Evolutionary conservation across 371 early-diverging fungal species (phyloP), one percentile per base, ranked within the genome.

Genomic region (Mucor plumbeus): DNA sequence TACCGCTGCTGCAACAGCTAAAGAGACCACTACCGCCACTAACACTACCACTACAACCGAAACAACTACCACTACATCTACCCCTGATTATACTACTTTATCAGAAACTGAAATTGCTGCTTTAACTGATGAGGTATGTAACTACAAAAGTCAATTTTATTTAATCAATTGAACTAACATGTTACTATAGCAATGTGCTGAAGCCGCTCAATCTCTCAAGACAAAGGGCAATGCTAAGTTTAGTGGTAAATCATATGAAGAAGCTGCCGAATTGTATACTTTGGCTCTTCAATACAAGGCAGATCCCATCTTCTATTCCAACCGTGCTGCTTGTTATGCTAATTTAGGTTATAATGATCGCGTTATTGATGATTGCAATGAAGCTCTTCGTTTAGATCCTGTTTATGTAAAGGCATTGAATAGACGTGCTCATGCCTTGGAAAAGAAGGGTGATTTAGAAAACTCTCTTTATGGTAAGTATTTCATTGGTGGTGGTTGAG

Each of bases 311-410:
- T 97, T 89, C 69, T 97, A 86, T 81, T 90, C 94, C 68, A 98
- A 98, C 87, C 91, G 98, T 50, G 98, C 97, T 13, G 98, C 96
- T 13, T 96, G 95, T 78, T 92, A 90, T 70, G 88, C 90, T 6
- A 88, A 91, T 63, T 75, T 90, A 54, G 89, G 88, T 39, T 72
- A 91, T 63, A 85, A 90, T 64, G 90, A 88, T 14, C 83, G 88
- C 48, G 95, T 92, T 36, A 88, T 92, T 69, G 86, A 85, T 43
- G 92, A 91, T 73, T 88, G 91, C 72, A 85, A 80, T 41, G 74
- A 73, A 64, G 95, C 95, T 4, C 78, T 96, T 21, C 82, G 87
- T 62, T 80, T 89, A 33, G 92, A 93, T 64, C 90, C 93, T 17
- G 83, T 83, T 14, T 95, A 92, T 64, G 87, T 90, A 68, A 93